A percentile compares a stretch with the other conserved stretches of the same genome.
Conservation (phyloP, 169 alveolate genomes). For the Besnoitia besnoiti region DNA sequence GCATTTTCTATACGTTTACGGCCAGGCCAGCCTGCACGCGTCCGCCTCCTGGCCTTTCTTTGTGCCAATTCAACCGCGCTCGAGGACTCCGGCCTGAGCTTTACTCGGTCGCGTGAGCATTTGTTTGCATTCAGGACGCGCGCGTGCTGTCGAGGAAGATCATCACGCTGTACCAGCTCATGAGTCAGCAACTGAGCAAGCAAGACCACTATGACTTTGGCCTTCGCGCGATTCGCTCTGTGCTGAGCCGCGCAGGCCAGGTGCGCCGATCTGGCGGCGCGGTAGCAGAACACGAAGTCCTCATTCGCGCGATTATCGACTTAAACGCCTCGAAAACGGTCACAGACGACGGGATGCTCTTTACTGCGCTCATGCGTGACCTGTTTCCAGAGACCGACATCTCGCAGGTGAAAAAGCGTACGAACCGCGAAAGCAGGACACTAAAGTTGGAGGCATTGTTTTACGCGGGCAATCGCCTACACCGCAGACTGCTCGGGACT, state of each 20-base stretch:
- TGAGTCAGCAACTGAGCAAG: constrained; percentile 91
- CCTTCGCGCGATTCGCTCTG: constrained; percentile 94
- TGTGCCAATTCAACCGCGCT: no score
- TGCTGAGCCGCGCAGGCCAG: constrained; percentile 95
- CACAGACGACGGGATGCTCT: constrained; percentile 89
- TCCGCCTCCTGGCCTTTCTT: no score
- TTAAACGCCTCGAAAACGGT: constrained; percentile 81
- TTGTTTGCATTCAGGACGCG: constrained; percentile 90
- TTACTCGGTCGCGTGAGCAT: no score
- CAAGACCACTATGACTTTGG: constrained; percentile 97
- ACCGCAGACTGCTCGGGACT: no score
- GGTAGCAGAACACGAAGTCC: constrained; percentile 87
- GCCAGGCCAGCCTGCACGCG: no score
- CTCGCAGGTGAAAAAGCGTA: background rate
- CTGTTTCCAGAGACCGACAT: constrained; percentile 90
- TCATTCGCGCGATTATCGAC: constrained; percentile 80
- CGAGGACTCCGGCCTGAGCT: no score
- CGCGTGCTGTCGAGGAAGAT: constrained; percentile 91
- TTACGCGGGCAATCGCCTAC: no score
- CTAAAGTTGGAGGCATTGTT: no score
- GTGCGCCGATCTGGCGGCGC: constrained; percentile 88
- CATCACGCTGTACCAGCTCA: constrained; percentile 90
- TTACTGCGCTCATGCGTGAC: constrained; percentile 89
- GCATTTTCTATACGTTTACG: no score
- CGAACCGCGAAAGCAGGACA: no score